These are phyloP conservation scores for Petunia axillaris DNA, from an alignment of 257 asterid species.

Conservation along the genomic window DNA sequence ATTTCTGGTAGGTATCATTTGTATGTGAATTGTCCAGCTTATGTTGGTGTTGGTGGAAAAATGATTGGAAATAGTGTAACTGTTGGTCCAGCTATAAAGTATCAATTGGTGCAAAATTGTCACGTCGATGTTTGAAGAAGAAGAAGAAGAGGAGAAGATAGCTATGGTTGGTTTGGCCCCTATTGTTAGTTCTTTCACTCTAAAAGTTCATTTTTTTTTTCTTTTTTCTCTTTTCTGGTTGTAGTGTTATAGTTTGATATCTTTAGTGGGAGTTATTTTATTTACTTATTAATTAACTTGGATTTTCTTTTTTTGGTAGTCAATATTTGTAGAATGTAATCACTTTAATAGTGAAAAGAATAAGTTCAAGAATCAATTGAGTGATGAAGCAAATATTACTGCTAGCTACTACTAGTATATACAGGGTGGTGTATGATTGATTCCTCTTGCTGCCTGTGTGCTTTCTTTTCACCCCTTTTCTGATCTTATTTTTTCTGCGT, in stretches of 20 bases:
- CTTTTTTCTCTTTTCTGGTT: background rate
- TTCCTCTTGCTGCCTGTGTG: background rate
- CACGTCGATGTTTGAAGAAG: slow-evolving; percentile 53
- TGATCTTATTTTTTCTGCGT: background rate
- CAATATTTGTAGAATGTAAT: background rate
- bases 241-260: background rate
- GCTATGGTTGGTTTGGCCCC: background rate
- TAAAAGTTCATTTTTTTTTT: background rate
- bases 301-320: background rate
- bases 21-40: slow-evolving; percentile 77
- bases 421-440: background rate
- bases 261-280: background rate
- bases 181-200: background rate
- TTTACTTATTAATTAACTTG: background rate
- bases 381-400: background rate
- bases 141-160: background rate
- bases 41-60: slow-evolving; percentile 48
- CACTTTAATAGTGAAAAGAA: background rate
- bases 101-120: slow-evolving; percentile 55
- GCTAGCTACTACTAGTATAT: background rate
- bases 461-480: background rate
- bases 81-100: slow-evolving; percentile 49
- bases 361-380: background rate
- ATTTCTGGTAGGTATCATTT: slow-evolving; percentile 58
- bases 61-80: slow-evolving; percentile 28